Conservation (phyloP, 371 early-diverging fungal species). For the Saksenaea vasiformis region DNA sequence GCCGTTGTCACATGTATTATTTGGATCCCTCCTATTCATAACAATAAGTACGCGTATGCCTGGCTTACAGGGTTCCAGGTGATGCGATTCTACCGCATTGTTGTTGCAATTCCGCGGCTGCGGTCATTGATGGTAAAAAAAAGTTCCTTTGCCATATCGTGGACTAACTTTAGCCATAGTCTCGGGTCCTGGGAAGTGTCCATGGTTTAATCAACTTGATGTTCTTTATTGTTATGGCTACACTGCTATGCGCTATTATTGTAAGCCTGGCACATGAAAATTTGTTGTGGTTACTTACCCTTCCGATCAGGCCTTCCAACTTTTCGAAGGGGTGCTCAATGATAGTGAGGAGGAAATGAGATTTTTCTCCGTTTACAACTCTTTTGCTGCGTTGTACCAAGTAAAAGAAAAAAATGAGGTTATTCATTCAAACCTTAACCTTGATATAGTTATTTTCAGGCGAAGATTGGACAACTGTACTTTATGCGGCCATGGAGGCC, state of each 20-base stretch:
- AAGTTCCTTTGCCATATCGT: background rate
- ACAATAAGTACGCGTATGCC: constrained; percentile 41
- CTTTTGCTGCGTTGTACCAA: constrained; percentile 63
- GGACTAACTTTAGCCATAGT: constrained; percentile 26
- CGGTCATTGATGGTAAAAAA: constrained; percentile 51
- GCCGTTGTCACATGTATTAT: constrained; percentile 56
- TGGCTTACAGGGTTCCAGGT: constrained; percentile 70
- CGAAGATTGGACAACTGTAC: constrained; percentile 68
- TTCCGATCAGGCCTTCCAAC: constrained; percentile 43
- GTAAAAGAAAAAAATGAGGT: constrained; percentile 22
- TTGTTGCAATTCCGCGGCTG: constrained; percentile 59
- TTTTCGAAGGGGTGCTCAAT: constrained; percentile 52
- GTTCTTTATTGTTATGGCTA: constrained; percentile 61
- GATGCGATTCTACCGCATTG: constrained; percentile 58
- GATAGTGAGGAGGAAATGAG: constrained; percentile 51
- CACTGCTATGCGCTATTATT: constrained; percentile 58
- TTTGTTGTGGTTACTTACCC: background rate
- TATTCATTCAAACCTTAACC: constrained; percentile 1
- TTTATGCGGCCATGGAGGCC: constrained; percentile 57
- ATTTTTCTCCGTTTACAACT: constrained; percentile 65
- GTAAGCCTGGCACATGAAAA: constrained; percentile 29
- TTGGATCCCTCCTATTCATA: constrained; percentile 52
- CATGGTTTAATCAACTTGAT: constrained; percentile 63
- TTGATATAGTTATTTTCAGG: constrained; percentile 61
- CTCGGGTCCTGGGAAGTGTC: constrained; percentile 60